Evolutionary conservation across 2,329 filamentous ascomycete genomes (phyloP).

Genomic region (Tolypocladium sp.): DNA sequence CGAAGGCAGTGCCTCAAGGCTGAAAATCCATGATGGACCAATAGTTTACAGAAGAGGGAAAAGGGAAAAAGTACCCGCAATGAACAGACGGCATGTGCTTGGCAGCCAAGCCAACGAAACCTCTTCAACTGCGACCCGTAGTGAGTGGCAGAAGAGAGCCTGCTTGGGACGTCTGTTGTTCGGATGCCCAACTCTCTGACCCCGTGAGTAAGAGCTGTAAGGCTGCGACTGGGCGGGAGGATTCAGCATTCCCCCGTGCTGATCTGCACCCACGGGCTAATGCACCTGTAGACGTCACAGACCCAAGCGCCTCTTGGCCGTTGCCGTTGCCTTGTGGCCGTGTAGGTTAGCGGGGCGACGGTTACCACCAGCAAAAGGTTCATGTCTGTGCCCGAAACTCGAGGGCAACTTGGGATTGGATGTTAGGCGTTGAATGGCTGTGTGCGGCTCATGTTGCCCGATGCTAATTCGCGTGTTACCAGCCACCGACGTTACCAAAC

Average conservation of each 20-base stretch:
- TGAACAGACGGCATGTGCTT: background rate
- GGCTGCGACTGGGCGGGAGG: too few species aligned
- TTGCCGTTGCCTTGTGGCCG: background rate
- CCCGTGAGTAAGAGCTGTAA: too few species aligned
- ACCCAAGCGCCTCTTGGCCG: background rate
- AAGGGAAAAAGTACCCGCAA: background rate
- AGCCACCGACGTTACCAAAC: background rate
- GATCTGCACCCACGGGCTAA: too few species aligned
- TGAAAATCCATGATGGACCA: background rate
- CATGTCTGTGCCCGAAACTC: background rate
- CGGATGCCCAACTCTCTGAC: too few species aligned
- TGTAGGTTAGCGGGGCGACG: background rate
- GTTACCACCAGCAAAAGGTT: too few species aligned
- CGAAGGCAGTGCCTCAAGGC: background rate
- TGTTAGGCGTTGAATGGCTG: background rate
- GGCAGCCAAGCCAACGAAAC: background rate
- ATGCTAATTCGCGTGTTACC: background rate
- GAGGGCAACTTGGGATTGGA: background rate
- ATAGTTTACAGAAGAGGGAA: too few species aligned
- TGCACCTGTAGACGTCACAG: background rate
- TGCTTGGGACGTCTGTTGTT: too few species aligned
- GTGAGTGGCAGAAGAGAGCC: background rate
- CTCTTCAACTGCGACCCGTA: background rate
- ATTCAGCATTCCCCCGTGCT: too few species aligned
- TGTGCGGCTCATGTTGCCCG: too few species aligned